Evolutionary conservation across 2,329 filamentous ascomycete species (phyloP), one percentile per base, ranked within the genome.

Genomic region (Aspergillus sp.): DNA sequence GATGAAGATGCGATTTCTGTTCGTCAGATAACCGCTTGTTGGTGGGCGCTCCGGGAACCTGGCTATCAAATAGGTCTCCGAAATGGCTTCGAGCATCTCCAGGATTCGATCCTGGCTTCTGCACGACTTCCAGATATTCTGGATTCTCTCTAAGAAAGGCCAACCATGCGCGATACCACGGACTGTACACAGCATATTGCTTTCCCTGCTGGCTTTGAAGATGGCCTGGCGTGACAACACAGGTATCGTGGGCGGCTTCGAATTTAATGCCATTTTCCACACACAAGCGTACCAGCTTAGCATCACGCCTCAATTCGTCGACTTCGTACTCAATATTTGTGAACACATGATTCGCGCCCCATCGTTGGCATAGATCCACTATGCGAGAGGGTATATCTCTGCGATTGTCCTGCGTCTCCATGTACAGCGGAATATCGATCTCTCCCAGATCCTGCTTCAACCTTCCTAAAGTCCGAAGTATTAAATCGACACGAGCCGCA

Each of bases 321-420:
- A 94, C 88, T 64, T 95, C 90, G 58, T 94, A 95, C 63, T 95
- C 89, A 48, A 89, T 80, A 60, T 94, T 95, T 42, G 85, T 82
- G 58, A 82, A 94, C 2, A 95, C 54, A 57, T 93, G 85, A 42
- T 75, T 83, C 1, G 80, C 84, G 0, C 79, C 79, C 88, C 88
- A 95, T 50, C 80, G 71, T 29, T 79, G 70, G 62, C 85, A 79
- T 36, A 90, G 69, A 44, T 82, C 76, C 2, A 85, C 56, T 7
- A 95, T 72, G 3, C 81, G 73, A 1, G 63, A 64, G 0, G 82
- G 78, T 0, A 93, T 73, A 1, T 74, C 66, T 52, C 75, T 83
- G 32, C 89, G 74, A 57, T 80, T 78, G 45, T 82, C 76, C 5
- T 88, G 76, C 0, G 80, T 86, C 64, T 88, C 84, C 7, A 91